phyloP scores from a whole-genome alignment of 2,329 filamentous ascomycete species.

The Cytospora chrysosperma region DNA sequence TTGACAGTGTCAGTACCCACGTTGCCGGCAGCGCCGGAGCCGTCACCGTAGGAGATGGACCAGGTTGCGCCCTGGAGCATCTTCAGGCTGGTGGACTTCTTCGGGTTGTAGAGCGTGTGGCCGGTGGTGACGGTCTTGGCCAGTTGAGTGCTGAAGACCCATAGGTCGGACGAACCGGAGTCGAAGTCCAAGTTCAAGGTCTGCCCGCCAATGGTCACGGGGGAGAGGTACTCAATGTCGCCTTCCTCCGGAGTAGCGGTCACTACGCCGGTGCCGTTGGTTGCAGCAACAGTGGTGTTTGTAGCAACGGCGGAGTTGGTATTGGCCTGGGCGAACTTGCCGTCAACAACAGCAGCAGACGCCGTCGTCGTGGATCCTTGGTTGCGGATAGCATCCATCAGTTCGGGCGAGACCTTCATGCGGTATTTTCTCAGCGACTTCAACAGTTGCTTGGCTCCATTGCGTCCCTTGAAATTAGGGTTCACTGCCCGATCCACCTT shows the following conservation, averaged over 20 bases:
- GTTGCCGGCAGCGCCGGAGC: conserved; percentile 59
- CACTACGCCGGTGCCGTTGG: conserved; percentile 53
- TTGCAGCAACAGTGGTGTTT: conserved; percentile 21
- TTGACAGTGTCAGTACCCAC: conserved; percentile 68
- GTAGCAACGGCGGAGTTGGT: conserved; percentile 1
- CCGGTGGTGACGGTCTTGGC: conserved; percentile 41
- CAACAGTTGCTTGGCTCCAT: conserved; percentile 61
- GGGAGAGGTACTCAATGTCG: conserved; percentile 69
- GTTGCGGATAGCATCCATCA: conserved; percentile 39
- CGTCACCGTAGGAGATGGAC: conserved; percentile 68
- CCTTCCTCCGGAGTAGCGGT: conserved; percentile 62
- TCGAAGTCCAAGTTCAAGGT: conserved; percentile 70
- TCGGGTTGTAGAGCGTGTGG: conserved; percentile 46
- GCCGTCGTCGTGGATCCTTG: conserved; percentile 27
- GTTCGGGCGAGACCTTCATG: conserved; percentile 47
- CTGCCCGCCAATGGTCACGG: conserved; percentile 69
- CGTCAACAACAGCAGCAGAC: conserved; percentile 12
- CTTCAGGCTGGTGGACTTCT: conserved; percentile 37
- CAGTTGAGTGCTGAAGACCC: conserved; percentile 67
- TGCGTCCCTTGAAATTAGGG: conserved; percentile 49
- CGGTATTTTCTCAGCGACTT: conserved; percentile 70
- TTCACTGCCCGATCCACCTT: conserved; percentile 59
- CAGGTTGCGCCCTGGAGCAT: conserved; percentile 50
- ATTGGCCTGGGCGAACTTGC: conserved; percentile 12
- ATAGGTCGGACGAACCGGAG: conserved; percentile 74